phyloP scores from a whole-genome alignment of 495 filamentous ascomycete genomes.

The Aspergillus sclerotioniger region DNA sequence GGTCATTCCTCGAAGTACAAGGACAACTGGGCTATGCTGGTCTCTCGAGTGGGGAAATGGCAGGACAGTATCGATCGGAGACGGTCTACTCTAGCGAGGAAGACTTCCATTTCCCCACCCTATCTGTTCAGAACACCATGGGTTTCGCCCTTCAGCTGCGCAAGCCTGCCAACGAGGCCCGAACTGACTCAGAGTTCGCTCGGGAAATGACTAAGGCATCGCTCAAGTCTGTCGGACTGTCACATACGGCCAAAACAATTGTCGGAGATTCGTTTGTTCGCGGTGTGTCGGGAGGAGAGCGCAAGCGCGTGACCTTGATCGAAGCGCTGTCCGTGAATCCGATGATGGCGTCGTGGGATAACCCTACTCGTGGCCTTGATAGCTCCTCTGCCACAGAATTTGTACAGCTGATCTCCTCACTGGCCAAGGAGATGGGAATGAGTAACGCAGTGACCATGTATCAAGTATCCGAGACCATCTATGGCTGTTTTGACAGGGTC shows the following conservation, averaged over 20 bases:
- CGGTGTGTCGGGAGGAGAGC: conserved; percentile 71
- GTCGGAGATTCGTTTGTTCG: conserved; percentile 63
- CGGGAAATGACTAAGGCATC: too few species aligned
- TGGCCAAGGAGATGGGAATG: conserved; percentile 76
- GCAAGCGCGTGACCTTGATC: conserved; percentile 58
- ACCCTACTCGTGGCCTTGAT: conserved; percentile 78
- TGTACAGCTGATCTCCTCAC: conserved; percentile 66
- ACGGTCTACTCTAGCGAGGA: conserved; percentile 83
- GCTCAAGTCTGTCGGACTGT: too few species aligned
- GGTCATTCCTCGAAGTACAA: conserved; percentile 72
- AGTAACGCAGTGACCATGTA: conserved; percentile 80
- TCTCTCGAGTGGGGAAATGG: conserved; percentile 57
- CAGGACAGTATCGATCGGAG: conserved; percentile 70
- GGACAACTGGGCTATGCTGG: conserved; percentile 80
- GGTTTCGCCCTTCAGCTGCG: conserved; percentile 66
- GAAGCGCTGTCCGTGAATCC: conserved; percentile 68
- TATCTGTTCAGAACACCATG: conserved; percentile 81
- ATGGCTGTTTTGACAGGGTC: conserved; percentile 81
- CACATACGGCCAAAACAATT: conserved; percentile 64
- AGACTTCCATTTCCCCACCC: conserved; percentile 75
- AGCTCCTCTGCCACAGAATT: conserved; percentile 74
- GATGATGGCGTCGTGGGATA: conserved; percentile 79
- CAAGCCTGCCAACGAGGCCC: too few species aligned
- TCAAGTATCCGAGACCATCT: conserved; percentile 81
- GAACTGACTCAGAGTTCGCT: too few species aligned